phyloP scores from a whole-genome alignment of 192 early-diverging fungal genomes.

The Entomortierella beljakovae region DNA sequence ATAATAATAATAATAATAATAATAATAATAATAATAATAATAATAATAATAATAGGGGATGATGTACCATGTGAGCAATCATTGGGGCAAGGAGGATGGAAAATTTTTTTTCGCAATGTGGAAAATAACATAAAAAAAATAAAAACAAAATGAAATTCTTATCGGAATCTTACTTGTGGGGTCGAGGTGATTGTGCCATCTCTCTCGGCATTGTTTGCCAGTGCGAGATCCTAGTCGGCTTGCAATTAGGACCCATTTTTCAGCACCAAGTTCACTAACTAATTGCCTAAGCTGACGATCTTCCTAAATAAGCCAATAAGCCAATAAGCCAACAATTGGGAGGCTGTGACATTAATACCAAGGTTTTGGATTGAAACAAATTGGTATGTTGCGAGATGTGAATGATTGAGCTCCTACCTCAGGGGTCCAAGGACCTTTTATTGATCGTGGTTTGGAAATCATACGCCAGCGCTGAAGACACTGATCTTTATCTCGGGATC shows the following conservation, averaged over 20 bases:
- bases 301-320: conserved; percentile 16
- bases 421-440: conserved; percentile 54
- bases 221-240: conserved; percentile 40
- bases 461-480: conserved; percentile 55
- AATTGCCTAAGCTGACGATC: conserved; percentile 42
- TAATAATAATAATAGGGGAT: conserved; percentile 1
- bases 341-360: background rate
- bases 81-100: conserved; percentile 8
- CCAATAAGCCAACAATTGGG: background rate
- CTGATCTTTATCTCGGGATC: conserved; percentile 52
- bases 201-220: conserved; percentile 52
- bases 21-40: conserved; percentile 1
- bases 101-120: background rate
- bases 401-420: conserved; percentile 22
- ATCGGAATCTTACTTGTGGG: conserved; percentile 42
- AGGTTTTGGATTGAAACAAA: background rate
- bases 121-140: background rate
- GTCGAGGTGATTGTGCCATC: conserved; percentile 54
- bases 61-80: conserved; percentile 30
- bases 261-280: conserved; percentile 48
- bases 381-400: background rate
- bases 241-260: conserved; percentile 50
- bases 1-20: background rate
- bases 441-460: conserved; percentile 54
- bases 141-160: conserved; percentile 1